Evolutionary conservation across 805 yeast genomes (phyloP).

Genomic region (Lipomyces orientalis): DNA sequence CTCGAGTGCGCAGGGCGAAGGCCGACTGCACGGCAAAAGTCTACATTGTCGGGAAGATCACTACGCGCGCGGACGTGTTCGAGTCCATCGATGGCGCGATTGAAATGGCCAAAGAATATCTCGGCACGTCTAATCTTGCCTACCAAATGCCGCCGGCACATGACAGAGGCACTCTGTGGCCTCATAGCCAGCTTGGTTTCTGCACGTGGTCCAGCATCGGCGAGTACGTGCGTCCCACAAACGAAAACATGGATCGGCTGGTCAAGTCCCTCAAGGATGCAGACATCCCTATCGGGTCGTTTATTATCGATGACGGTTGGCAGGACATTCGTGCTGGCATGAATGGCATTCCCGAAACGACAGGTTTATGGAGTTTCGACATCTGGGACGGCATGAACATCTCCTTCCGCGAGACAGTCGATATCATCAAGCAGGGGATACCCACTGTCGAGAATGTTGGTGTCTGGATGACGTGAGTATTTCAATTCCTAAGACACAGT

Average conservation of each 20-base stretch:
- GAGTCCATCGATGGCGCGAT: constrained; percentile 14
- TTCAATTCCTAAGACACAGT: background rate
- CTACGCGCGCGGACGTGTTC: constrained; percentile 9
- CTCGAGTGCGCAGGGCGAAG: constrained; percentile 12
- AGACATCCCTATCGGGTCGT: constrained; percentile 12
- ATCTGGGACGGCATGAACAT: constrained; percentile 7
- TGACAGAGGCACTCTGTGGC: constrained; percentile 11
- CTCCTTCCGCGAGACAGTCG: background rate
- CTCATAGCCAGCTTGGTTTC: constrained; percentile 7
- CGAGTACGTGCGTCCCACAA: constrained; percentile 10
- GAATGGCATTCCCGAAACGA: constrained; percentile 8
- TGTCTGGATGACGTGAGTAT: background rate
- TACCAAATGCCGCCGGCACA: constrained; percentile 2
- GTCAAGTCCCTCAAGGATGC: constrained; percentile 6
- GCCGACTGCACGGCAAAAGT: constrained; percentile 9
- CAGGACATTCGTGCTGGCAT: constrained; percentile 17
- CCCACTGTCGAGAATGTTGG: constrained; percentile 9
- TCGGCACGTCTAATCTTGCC: constrained; percentile 4
- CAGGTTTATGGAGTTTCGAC: constrained; percentile 13
- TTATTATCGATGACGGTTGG: constrained; percentile 19
- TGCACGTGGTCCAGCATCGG: constrained; percentile 23
- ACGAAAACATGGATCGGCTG: background rate
- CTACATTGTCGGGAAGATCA: constrained; percentile 7
- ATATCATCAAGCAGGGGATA: constrained; percentile 3
- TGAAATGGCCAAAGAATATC: constrained; percentile 7